Evolutionary conservation across 768 basidiomycete species (phyloP).

Genomic region (Agaricus sinodeliciosus): DNA sequence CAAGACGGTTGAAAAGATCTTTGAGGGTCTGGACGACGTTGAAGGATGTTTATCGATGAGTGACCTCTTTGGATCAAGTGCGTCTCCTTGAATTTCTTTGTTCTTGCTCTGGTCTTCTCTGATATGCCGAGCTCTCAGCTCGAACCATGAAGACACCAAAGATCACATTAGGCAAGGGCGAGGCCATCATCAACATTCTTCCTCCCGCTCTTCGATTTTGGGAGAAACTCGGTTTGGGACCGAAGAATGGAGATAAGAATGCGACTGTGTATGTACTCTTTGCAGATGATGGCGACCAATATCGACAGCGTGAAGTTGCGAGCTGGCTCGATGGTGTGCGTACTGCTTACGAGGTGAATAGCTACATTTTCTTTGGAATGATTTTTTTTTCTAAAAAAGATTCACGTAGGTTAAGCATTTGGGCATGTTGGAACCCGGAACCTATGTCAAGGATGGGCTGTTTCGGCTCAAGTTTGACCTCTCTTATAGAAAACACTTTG

Average conservation of each 20-base stretch:
- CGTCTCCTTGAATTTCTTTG: constrained; percentile 2
- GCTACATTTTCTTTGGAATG: neutral
- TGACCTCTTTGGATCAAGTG: constrained; percentile 36
- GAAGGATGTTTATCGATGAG: constrained; percentile 36
- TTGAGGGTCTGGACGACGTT: constrained; percentile 26
- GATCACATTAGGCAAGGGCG: constrained; percentile 61
- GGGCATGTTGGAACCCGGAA: constrained; percentile 51
- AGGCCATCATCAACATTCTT: constrained; percentile 59
- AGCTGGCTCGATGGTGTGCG: constrained; percentile 54
- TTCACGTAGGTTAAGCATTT: constrained; percentile 50
- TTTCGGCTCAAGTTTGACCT: constrained; percentile 58
- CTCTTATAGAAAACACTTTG: constrained; percentile 60
- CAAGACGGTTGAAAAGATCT: constrained; percentile 31
- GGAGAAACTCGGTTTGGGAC: constrained; percentile 76
- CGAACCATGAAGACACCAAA: constrained; percentile 37
- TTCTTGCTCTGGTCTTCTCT: neutral
- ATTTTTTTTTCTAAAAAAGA: constrained; percentile 1
- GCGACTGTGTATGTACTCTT: constrained; percentile 62
- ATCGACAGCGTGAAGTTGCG: constrained; percentile 41
- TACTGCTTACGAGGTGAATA: constrained; percentile 48
- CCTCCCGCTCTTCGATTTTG: constrained; percentile 76
- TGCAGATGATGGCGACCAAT: constrained; percentile 49
- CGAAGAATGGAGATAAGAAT: constrained; percentile 66
- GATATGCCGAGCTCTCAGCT: constrained; percentile 20
- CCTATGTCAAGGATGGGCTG: constrained; percentile 48